phyloP scores from a whole-genome alignment of 805 yeast species.

The Danielia oregonensis region DNA sequence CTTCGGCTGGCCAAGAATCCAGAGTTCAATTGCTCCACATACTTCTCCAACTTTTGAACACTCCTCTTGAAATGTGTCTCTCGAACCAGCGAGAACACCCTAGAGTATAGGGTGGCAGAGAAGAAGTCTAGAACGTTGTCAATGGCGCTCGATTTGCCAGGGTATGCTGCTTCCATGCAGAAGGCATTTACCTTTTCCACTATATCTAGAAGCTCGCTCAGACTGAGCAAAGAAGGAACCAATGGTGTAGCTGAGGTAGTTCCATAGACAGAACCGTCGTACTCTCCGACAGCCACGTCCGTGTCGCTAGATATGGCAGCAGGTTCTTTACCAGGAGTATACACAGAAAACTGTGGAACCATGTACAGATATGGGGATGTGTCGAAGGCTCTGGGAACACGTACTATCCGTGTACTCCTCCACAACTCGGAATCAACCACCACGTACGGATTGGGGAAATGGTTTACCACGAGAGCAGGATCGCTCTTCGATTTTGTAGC shows the following conservation, averaged over 20 bases:
- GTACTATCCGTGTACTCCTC: constrained; percentile 50
- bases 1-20: constrained; percentile 16
- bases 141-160: constrained; percentile 14
- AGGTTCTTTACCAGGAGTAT: constrained; percentile 58
- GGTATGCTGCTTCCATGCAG: background rate
- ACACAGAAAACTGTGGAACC: constrained; percentile 54
- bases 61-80: constrained; percentile 24
- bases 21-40: constrained; percentile 22
- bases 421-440: constrained; percentile 25
- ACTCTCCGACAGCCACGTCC: constrained; percentile 24
- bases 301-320: constrained; percentile 43
- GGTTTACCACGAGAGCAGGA: constrained; percentile 47
- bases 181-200: constrained; percentile 41
- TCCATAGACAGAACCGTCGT: constrained; percentile 47
- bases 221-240: constrained; percentile 22
- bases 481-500: background rate
- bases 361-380: constrained; percentile 26
- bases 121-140: constrained; percentile 42
- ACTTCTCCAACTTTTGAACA: constrained; percentile 41
- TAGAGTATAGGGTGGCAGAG: constrained; percentile 32
- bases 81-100: constrained; percentile 12
- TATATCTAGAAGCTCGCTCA: constrained; percentile 38
- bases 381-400: constrained; percentile 55
- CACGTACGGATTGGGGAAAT: constrained; percentile 60
- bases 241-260: constrained; percentile 48